Percentiles rank a stretch among this genome's conserved stretches.
Conservation (phyloP, 192 early-diverging fungal genomes). For the Gonapodya prolifera region DNA sequence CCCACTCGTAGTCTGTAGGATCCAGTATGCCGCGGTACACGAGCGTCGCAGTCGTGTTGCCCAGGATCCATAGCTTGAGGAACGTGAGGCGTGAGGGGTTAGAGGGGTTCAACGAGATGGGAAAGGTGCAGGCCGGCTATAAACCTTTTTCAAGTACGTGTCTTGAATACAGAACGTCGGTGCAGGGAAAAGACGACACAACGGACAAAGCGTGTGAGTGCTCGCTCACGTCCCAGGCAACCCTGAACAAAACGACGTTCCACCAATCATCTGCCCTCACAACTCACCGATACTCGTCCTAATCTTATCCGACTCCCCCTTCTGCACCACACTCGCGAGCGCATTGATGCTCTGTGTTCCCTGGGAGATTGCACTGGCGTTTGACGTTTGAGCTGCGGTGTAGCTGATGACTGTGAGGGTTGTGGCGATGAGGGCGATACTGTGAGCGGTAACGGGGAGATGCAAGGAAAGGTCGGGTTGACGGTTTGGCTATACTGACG, state of each 20-base stretch:
- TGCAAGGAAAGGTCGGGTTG: no score
- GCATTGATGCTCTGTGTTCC: not conserved
- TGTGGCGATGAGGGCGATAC: not conserved
- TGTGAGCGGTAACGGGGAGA: not conserved
- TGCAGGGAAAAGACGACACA: not conserved
- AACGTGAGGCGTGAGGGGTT: not conserved
- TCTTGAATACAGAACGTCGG: not conserved
- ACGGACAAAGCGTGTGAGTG: not conserved
- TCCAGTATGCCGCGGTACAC: not conserved
- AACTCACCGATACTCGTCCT: not conserved
- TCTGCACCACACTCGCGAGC: not conserved
- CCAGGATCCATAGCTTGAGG: not conserved
- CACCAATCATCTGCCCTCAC: no score
- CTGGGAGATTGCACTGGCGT: not conserved
- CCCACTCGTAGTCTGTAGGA: not conserved
- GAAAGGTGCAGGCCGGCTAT: not conserved
- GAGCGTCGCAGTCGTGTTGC: not conserved
- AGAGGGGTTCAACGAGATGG: not conserved
- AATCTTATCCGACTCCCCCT: not conserved
- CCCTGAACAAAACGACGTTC: not conserved
- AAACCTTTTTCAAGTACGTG: not conserved
- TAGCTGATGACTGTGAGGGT: not conserved
- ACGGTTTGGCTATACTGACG: not conserved
- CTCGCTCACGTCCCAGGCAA: not conserved
- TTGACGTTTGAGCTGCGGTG: not conserved